Percentiles rank a stretch among this genome's conserved stretches.
phyloP scores from a whole-genome alignment of 1,139 yeast species.

The Yueomyces sp. region DNA sequence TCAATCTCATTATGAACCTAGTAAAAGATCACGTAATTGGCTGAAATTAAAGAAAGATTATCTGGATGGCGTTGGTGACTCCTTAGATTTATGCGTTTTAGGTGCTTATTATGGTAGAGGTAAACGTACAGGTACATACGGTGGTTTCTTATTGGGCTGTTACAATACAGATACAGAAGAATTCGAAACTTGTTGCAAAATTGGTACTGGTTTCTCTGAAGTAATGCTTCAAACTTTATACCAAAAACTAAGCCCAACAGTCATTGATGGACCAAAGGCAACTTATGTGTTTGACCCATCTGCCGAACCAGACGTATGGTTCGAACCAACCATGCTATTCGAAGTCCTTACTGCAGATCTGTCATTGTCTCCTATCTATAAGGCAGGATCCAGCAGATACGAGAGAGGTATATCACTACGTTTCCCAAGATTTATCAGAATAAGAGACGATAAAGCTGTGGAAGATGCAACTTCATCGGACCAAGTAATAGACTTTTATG shows the following conservation, averaged over 20 bases:
- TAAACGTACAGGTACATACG: constrained; percentile 87
- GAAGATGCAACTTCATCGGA: constrained; percentile 88
- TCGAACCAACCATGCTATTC: constrained; percentile 76
- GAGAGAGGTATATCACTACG: constrained; percentile 86
- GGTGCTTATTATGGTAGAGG: constrained; percentile 95
- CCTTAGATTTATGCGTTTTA: constrained; percentile 81
- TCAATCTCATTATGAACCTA: constrained; percentile 84
- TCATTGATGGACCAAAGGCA: constrained; percentile 51
- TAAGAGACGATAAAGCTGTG: constrained; percentile 76
- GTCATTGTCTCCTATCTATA: constrained; percentile 83
- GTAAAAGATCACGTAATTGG: constrained; percentile 93
- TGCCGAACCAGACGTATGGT: constrained; percentile 89
- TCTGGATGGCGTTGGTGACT: constrained; percentile 88
- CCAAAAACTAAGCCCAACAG: constrained; percentile 55
- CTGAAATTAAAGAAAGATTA: constrained; percentile 89
- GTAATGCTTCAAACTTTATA: constrained; percentile 56
- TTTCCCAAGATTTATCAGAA: constrained; percentile 78
- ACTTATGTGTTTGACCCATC: constrained; percentile 60
- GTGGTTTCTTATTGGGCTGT: constrained; percentile 85
- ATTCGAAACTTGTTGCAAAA: constrained; percentile 88
- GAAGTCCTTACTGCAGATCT: constrained; percentile 93
- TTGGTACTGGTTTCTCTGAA: constrained; percentile 95
- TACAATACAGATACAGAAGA: constrained; percentile 86
- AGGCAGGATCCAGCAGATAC: constrained; percentile 66
- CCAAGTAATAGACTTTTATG: constrained; percentile 83